phyloP scores from a whole-genome alignment of 176 grass and related monocot species.

The Ensete glaucum region DNA sequence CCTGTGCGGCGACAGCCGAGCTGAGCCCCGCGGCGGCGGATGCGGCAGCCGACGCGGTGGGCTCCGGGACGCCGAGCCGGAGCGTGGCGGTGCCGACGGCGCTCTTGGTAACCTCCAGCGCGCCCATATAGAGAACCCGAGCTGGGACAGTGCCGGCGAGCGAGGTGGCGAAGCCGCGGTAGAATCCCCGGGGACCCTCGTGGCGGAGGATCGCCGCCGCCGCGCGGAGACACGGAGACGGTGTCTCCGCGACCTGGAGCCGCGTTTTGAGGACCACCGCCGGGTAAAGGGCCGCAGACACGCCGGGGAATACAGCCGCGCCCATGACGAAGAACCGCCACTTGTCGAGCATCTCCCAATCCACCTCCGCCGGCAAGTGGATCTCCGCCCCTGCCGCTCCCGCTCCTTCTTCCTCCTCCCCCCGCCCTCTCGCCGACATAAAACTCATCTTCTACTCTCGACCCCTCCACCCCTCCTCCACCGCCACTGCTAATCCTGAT shows the following conservation, averaged over 20 bases:
- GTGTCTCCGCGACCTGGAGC: conserved; percentile 53
- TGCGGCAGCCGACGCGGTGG: conserved; percentile 44
- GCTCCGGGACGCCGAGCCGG: conserved; percentile 48
- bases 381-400: conserved; percentile 1
- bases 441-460: conserved; percentile 40
- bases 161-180: conserved; percentile 76
- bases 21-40: conserved; percentile 53
- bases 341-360: conserved; percentile 99
- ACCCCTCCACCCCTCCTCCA: too few relatives aligned
- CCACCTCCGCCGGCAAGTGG: conserved; percentile 62
- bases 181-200: conserved; percentile 64
- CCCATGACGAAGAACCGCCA: conserved; percentile 83
- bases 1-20: conserved; percentile 70
- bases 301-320: conserved; percentile 76
- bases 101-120: conserved; percentile 86
- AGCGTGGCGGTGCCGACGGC: conserved; percentile 51
- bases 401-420: conserved; percentile 29
- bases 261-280: conserved; percentile 83
- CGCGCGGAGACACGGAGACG: conserved; percentile 7
- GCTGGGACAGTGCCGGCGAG: conserved; percentile 78
- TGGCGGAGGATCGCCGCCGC: conserved; percentile 50
- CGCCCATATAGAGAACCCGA: conserved; percentile 85
- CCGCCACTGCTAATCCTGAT: too few relatives aligned
- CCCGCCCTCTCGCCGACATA: conserved; percentile 28
- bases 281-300: conserved; percentile 75